Evolutionary conservation across 371 early-diverging fungal species (phyloP), one percentile per base, ranked within the genome.

Genomic region (Homolaphlyctis polyrhiza): DNA sequence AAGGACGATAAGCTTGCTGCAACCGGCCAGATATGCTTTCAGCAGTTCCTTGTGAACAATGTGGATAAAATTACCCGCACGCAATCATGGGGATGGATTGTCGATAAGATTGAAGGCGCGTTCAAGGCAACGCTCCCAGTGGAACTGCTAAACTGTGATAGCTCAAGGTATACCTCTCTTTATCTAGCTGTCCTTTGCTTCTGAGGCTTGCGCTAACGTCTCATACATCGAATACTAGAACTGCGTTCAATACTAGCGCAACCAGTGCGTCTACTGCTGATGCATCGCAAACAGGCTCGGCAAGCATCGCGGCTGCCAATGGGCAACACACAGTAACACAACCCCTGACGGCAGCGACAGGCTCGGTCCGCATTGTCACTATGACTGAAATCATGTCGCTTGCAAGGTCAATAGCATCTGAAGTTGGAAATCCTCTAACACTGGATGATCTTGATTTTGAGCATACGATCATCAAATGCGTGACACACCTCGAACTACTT

Each of bases 401-500:
- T 13, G 74, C 71, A 3, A 66, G 45, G 27, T 58, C 33, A 4
- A 65, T 67, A 3, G 76, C 71, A 27, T 5, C 57, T 27, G 60
- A 58, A 32, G 58, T 57, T n/a, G 70, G 69, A 6, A 43, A 39
- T 1, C 58, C 50, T 39, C 64, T 72, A 33, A 62, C 71, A 25
- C 62, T 80, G n/a, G 75, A 78, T 25, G 67, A 65, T 21, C 58
- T 79, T 11, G 76, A 82, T 60, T 79, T 82, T 70, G 75, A 75
- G 21, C 71, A 77, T 33, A 75, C 77, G n/a, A 67, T 82, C 5
- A 61, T 79, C 59, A 82, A 82, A 54, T 82, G 82, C 59, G 78
- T 70, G 8, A 78, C 76, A 28, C 83, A 83, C 61, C 69, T 83
- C 39, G 79, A 79, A 64, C 49, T 80, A n/a, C 57, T 83, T 0